These are phyloP conservation scores for Torrubiellomyces zombiae DNA, from an alignment of 2,329 filamentous ascomycete species.

Conservation along the genomic window DNA sequence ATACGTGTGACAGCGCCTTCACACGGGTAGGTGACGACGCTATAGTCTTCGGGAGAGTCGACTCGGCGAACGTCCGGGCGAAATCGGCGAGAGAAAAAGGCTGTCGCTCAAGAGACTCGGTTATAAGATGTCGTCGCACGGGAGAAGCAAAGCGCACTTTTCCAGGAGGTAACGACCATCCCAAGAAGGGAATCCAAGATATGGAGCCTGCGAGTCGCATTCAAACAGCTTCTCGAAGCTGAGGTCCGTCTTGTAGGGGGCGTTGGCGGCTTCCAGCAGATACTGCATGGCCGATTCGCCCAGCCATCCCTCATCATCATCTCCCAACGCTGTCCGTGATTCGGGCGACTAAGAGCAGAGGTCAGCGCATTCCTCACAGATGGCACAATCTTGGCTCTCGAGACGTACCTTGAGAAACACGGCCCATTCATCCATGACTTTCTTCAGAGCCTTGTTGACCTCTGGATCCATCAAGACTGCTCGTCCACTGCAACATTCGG, in stretches of 20 bases:
- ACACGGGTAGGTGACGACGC: constrained; percentile 44
- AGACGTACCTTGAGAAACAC: constrained; percentile 33
- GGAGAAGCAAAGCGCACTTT: too few relatives aligned
- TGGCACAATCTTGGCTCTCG: constrained; percentile 3
- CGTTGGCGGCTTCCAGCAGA: constrained; percentile 34
- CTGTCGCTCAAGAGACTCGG: constrained; percentile 6
- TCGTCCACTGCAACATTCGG: constrained; percentile 21
- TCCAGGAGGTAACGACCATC: constrained; percentile 28
- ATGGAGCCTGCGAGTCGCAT: constrained; percentile 35
- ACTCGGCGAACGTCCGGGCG: constrained; percentile 38
- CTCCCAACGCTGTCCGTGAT: constrained; percentile 33
- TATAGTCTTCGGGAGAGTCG: constrained; percentile 34
- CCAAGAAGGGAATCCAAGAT: constrained; percentile 50
- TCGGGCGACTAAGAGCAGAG: constrained; percentile 22
- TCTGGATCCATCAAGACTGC: constrained; percentile 38
- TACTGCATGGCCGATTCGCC: constrained; percentile 29
- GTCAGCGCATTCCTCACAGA: constrained; percentile 1
- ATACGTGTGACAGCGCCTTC: constrained; percentile 44
- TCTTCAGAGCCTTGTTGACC: constrained; percentile 35
- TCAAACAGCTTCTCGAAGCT: constrained; percentile 43
- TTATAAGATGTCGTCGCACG: background rate
- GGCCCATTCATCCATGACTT: constrained; percentile 40
- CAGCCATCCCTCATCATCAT: constrained; percentile 35
- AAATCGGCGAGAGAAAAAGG: constrained; percentile 50
- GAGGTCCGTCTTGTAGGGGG: constrained; percentile 20